Evolutionary conservation across 2,329 filamentous ascomycete species (phyloP), one percentile per base, ranked within the genome.

Genomic region (Cladophialophora psammophila): DNA sequence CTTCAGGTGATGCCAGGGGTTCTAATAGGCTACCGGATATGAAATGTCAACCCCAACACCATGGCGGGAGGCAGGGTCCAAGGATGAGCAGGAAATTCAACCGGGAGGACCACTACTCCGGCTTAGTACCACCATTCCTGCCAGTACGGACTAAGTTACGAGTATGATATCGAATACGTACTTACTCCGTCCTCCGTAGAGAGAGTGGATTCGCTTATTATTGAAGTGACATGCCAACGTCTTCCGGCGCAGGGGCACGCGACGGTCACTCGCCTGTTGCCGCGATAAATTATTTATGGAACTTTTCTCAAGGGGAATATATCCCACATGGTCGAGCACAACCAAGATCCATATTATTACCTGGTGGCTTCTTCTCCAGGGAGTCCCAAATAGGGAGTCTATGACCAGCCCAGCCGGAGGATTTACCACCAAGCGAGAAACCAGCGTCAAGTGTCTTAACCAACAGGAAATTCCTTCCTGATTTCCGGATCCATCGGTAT

Each of bases 391-490:
- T 6, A 18, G 53, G 38, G 53, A 35, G 58, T 15, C 18, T 54
- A 54, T 42, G 26, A 35, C 38, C 64, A 59, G 38, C 52, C 38
- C 53, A 54, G 50, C 59, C 68, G 65, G 59, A 68, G 53, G 60
- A 70, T 68, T 68, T 70, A 52, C 40, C 38, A 60, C 50, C 63
- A 70, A 68, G 68, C 68, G 68, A 70, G 68, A 70, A 70, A 70
- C 68, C 68, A 70, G 66, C 57, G 63, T 61, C 18, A 15, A 48
- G 12, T 48, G 26, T n/a, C 34, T 63, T 31, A 56, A 45, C 68
- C 68, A 70, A 66, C 65, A 42, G 60, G 65, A 68, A 60, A 40
- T 42, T 45, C 63, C 57, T 38, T 20, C 42, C 63, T 52, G 59
- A 31, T 57, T 59, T 67, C 60, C 54, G 64, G 54, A 52, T 35